Evolutionary conservation across 2,329 filamentous ascomycete genomes (phyloP), one percentile per base, ranked within the genome.

Genomic region (Nannizziopsis barbatae): DNA sequence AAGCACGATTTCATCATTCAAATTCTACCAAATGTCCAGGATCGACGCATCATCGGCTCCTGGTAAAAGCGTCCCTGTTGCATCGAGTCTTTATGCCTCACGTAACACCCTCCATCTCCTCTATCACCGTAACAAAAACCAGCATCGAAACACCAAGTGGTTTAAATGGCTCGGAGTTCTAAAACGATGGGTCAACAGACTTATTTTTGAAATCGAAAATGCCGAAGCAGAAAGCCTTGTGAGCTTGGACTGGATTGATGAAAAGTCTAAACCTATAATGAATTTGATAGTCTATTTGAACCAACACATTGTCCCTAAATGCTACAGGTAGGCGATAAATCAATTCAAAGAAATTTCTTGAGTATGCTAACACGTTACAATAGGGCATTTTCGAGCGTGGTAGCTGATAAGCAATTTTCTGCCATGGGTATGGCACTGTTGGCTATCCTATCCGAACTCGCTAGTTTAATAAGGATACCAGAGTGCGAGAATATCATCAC

Each of bases 101-200:
- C 22, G 22, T 27, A 27, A 60, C 50, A 68, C 59, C 41, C 77
- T 95, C 39, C 74, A 83, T 59, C 76, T 84, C 55, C 77, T 93
- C 58, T 78, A 82, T 65, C 81, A 86, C 62, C 86, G 88, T 58
- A 92, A 95, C 71, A 83, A 81, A 61, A 96, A 95, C 69, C 90
- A 96, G 69, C 90, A 96, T 65, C 81, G 81, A 48, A 74, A 76
- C 53, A 77, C 81, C 27, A 78, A 80, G 61, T 98, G 90, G 90
- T 96, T 85, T 79, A 77, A 80, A 58, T 72, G 71, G 58, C 79
- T 95, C 52, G 75, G 75, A 46, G 75, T 83, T 54, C 74, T 95
- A 55, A 80, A 86, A 32, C 83, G 85, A 41, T 74, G 80, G 49
- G 63, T 83, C 7, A 67, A 68, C 7, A 74, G 75, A 47, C 68